Evolutionary conservation across 2,329 filamentous ascomycete genomes (phyloP), one percentile per base, ranked within the genome.

Genomic region (Pleoardoris graminearum): DNA sequence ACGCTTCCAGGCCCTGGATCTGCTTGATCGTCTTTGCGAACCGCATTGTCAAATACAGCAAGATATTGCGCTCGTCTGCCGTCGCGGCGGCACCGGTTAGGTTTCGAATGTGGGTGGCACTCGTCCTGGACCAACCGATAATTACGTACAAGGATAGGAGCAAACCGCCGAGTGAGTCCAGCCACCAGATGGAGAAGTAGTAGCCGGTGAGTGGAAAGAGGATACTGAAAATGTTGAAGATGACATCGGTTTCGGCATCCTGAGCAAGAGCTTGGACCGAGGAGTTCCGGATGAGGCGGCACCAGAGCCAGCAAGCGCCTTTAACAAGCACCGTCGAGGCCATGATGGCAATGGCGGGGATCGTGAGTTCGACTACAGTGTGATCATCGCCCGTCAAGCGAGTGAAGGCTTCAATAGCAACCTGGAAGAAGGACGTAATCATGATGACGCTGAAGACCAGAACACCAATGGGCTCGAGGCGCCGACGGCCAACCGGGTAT

Each of bases 41-140:
- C 17, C 92, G 88, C 89, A 96, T 96, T 1, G 91, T 94, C 61
- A 96, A 82, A 75, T 97, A 97, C 1, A 96, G 80, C 19, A 96
- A 75, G 41, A 96, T 84, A 68, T 94, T 96, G 25, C 91, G 83
- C 76, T 94, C 87, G 62, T 93, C 89, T 0, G 89, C 86, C 1
- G 86, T 85, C 4, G 90, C 89, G 0, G 88, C 88, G 62, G 89
- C 89, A 16, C 90, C 90, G 0, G 87, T 89, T 25, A 94, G 77
- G 65, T 93, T 90, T 67, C 88, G 85, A 67, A 94, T 91, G 68
- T 95, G 90, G 57, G 88, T 84, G 36, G 83, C 79, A 0, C 87
- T 88, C 0, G 89, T 93, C 45, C 80, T 75, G 21, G 83, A 85
- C 90, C 90, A 94, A 71, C 89, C 91, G 70, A 85, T 77, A 63